Percentiles rank a stretch among this genome's conserved stretches.
Evolutionary conservation across 768 basidiomycete species (phyloP).

Genomic region (Tulasnella sp.): DNA sequence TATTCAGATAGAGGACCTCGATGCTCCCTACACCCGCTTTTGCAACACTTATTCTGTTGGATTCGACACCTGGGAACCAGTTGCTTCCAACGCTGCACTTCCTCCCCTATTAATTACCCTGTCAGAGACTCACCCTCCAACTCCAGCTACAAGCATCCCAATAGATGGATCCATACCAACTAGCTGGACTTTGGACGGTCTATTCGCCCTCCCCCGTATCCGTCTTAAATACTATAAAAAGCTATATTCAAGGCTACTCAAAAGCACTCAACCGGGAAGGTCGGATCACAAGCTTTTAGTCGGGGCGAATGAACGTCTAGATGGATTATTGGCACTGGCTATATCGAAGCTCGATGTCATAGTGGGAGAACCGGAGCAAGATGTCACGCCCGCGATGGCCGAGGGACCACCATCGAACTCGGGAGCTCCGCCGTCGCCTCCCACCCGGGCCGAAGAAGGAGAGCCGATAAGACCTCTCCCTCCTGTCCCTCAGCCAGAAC

Average conservation of each 20-base stretch:
- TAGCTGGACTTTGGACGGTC: slow-evolving; percentile 73
- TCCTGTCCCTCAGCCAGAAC: background rate
- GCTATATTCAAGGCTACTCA: slow-evolving; percentile 75
- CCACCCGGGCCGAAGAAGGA: background rate
- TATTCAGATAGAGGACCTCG: slow-evolving; percentile 81
- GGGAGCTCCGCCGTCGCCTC: slow-evolving; percentile 2
- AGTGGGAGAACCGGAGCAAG: slow-evolving; percentile 37
- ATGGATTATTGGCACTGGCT: slow-evolving; percentile 57
- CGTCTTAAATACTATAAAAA: slow-evolving; percentile 89
- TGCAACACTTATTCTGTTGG: slow-evolving; percentile 60
- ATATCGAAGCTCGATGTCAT: slow-evolving; percentile 50
- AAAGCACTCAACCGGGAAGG: slow-evolving; percentile 75
- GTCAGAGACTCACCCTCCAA: slow-evolving; percentile 56
- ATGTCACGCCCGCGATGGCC: background rate
- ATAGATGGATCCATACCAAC: slow-evolving; percentile 28
- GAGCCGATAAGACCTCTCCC: background rate
- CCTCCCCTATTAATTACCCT: slow-evolving; percentile 59
- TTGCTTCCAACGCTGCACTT: slow-evolving; percentile 67
- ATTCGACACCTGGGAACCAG: slow-evolving; percentile 78
- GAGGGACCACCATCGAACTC: background rate
- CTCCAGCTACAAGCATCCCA: slow-evolving; percentile 36
- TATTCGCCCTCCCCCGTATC: slow-evolving; percentile 79
- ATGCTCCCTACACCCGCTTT: slow-evolving; percentile 78
- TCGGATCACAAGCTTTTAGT: slow-evolving; percentile 79
- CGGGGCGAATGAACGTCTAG: slow-evolving; percentile 73